Evolutionary conservation across 768 basidiomycete species (phyloP), one percentile per base, ranked within the genome.

Genomic region (Rubroboletus pulcherrimus): DNA sequence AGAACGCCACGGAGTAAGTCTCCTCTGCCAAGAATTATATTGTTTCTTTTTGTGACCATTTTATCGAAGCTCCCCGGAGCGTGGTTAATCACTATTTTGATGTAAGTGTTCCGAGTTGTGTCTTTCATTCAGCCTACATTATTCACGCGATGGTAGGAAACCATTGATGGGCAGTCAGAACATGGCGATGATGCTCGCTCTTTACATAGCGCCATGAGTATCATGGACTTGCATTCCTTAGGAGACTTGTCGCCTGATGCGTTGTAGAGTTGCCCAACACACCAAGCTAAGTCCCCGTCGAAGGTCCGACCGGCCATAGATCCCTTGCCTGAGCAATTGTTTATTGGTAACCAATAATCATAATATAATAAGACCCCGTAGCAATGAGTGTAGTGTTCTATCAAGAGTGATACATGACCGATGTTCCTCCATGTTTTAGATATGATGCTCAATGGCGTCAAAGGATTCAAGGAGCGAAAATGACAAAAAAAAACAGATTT

Each of bases 21-120:
- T 19, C 56, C 51, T 29, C 43, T 41, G 5, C 24, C 26, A 17
- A 26, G 7, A 30, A 10, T 21, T 7, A 15, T 47, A 31, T 57
- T 44, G 5, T 29, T 17, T 12, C 6, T 21, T 21, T 42, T 40
- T 46, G 56, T 52, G 58, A 60, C 34, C 12, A 30, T 60, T 46
- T 45, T 44, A 10, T 40, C 54, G 52, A 65, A 94, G 93, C 94
- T 14, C 94, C 94, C 51, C 81, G 93, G 60, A 88, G 88, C 61
- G 77, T 93, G 45, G 88, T 91, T 19, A 78, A 86, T 61, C 93
- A 96, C 68, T 99, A 95, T 77, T 98, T 99, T 72, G 93, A 96
- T 73, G 96, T 91, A 55, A 59, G 87, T 76, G 8, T 41, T 30
- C 19, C 30, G 11, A 44, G 7, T 11, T 26, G 5, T 14, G 17